These are phyloP conservation scores for Hemileccinum rubropunctum DNA, from an alignment of 768 basidiomycete genomes.

Conservation along the genomic window DNA sequence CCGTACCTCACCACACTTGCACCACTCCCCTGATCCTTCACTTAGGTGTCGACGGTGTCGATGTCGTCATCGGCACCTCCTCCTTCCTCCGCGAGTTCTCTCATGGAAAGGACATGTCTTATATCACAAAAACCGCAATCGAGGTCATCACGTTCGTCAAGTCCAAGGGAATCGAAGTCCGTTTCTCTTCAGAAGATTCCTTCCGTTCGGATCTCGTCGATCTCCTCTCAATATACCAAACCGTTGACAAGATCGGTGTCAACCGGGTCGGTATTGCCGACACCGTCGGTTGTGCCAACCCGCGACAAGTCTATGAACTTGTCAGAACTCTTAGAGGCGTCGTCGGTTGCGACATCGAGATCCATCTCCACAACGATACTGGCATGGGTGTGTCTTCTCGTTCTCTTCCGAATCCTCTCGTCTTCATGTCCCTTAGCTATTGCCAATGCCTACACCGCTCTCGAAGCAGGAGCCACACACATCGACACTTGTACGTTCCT, in stretches of 20 bases:
- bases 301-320: slow-evolving; percentile 97
- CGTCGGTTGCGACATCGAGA: slow-evolving; percentile 96
- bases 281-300: slow-evolving; percentile 98
- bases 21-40: not conserved
- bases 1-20: not conserved
- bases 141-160: slow-evolving; percentile 99
- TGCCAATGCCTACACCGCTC: slow-evolving; percentile 96
- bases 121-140: slow-evolving; percentile 98
- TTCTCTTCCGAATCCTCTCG: not conserved
- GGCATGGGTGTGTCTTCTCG: slow-evolving; percentile 69
- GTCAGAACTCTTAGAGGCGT: slow-evolving; percentile 95
- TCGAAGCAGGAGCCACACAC: slow-evolving; percentile 98
- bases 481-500: slow-evolving; percentile 84
- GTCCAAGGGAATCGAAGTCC: slow-evolving; percentile 98
- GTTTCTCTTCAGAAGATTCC: slow-evolving; percentile 99
- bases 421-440: slow-evolving; percentile 56
- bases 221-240: slow-evolving; percentile 96
- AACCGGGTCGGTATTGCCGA: slow-evolving; percentile 99
- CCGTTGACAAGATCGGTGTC: slow-evolving; percentile 98
- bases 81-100: slow-evolving; percentile 99
- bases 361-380: slow-evolving; percentile 98
- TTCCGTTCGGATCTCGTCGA: slow-evolving; percentile 99
- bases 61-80: slow-evolving; percentile 98
- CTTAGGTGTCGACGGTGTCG: slow-evolving; percentile 94
- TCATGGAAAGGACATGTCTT: slow-evolving; percentile 99